Evolutionary conservation across 1,284 basidiomycete species (phyloP).

Genomic region (Marasmius sp.): DNA sequence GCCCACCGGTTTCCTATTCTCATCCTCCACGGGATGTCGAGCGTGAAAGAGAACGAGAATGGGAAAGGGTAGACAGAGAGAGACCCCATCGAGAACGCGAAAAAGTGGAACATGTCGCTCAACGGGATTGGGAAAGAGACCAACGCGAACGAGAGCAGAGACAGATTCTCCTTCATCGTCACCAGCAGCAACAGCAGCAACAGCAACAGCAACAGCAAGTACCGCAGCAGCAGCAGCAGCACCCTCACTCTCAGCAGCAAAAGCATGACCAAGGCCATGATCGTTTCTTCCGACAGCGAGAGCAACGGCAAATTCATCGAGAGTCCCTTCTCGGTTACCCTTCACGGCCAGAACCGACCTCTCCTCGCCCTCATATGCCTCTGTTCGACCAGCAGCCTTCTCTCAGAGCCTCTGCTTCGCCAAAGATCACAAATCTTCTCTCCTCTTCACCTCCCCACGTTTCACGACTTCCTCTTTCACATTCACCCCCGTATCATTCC

Average conservation of each 20-base stretch:
- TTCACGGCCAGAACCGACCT: neutral
- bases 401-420: neutral
- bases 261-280: neutral
- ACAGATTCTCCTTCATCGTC: neutral
- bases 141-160: slow-evolving; percentile 2
- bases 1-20: neutral
- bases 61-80: neutral
- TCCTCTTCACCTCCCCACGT: neutral
- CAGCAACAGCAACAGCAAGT: neutral
- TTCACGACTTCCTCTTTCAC: neutral
- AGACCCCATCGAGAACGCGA: neutral
- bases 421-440: neutral
- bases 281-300: neutral
- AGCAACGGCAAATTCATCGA: slow-evolving; percentile 1
- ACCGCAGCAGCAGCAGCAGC: neutral
- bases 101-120: slow-evolving; percentile 1
- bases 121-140: neutral
- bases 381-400: neutral
- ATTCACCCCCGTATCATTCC: neutral
- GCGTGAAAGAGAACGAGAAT: neutral
- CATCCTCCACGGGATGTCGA: slow-evolving; percentile 4
- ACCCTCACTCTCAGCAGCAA: neutral
- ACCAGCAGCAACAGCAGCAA: neutral
- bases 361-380: neutral
- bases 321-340: neutral